A percentile compares a stretch with the other conserved stretches of the same genome.
Conservation (phyloP, 768 basidiomycete genomes). For the Macrolepiota albuminosa region DNA sequence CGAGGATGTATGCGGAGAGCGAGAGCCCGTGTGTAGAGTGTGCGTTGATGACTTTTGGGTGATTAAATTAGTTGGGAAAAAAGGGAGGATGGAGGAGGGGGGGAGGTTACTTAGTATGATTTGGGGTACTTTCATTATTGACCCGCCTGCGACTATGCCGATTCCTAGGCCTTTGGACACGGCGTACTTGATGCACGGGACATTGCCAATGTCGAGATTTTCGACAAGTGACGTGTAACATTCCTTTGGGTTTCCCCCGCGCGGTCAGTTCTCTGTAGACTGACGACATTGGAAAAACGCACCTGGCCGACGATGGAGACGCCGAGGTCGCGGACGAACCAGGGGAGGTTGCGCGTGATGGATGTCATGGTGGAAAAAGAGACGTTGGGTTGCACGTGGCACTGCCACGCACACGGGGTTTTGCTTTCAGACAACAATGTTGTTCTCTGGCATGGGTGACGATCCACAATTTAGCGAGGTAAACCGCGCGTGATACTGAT, state of each 20-base stretch:
- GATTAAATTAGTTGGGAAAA: no score
- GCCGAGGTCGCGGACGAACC: slow-evolving; percentile 78
- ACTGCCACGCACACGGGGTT: slow-evolving; percentile 7
- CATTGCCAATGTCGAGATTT: slow-evolving; percentile 72
- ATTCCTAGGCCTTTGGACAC: slow-evolving; percentile 90
- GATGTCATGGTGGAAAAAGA: slow-evolving; percentile 50
- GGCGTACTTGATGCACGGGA: slow-evolving; percentile 85
- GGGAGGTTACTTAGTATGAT: slow-evolving; percentile 69
- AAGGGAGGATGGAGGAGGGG: no score
- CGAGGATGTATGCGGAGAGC: slow-evolving; percentile 80
- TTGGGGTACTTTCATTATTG: slow-evolving; percentile 96
- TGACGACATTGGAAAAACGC: slow-evolving; percentile 8
- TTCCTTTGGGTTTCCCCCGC: slow-evolving; percentile 41
- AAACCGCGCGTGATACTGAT: not conserved
- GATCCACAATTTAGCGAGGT: not conserved
- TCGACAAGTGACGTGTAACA: slow-evolving; percentile 90
- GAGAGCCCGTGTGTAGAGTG: slow-evolving; percentile 85
- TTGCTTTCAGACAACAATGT: not conserved
- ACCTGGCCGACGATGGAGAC: slow-evolving; percentile 81
- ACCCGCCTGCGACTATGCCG: slow-evolving; percentile 88
- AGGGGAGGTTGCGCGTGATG: slow-evolving; percentile 82
- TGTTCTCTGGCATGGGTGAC: slow-evolving; percentile 19
- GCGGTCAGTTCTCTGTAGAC: no score
- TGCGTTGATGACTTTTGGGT: slow-evolving; percentile 72
- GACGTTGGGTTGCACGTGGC: not conserved